Base-by-base conservation (phyloP, 257 asterid species). In the Nicotiana noctiflora region DNA sequence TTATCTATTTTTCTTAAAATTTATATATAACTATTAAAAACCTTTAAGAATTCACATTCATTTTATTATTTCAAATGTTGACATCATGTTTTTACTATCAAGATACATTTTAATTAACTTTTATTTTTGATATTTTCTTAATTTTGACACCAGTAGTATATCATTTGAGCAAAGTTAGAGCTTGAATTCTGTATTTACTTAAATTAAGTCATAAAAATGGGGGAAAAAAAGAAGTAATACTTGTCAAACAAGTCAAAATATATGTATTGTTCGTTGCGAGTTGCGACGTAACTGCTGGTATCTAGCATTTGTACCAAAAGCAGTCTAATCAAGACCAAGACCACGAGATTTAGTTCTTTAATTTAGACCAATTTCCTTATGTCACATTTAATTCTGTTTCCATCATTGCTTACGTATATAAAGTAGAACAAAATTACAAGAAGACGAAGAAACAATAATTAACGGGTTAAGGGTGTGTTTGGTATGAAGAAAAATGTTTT, bases 361-460 rank as follows among this genome's bases (percentile, higher is more conserved):
- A 32, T 32, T 32, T 32, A 32, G 37, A 32, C 37, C 37, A 32
- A 32, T 32, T 32, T 32, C 37, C 37, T 32, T 32, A 32, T 32
- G 37, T 32, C 37, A 72, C 46, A 49, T 55, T 83, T 3, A n/a
- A 70, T 79, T 59, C 51, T 11, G 2, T 15, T 70, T 40, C 3
- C 86, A 81, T 81, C 88, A 86, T 78, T 21, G 82, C 86, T 81
- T 83, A 81, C 82, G 83, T 61, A 13, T 11, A 11, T 66, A 46
- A 0, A 37, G 55, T 67, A 37, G 10, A 2, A 40, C 32, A 68
- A 12, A 55, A 55, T 5, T 37, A 19, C 19, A 68, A 37, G 44
- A 37, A n/a, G 76, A n/a, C 5, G 23, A 34, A 12, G 40, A n/a
- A 68, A 32, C 44, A 37, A 37, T 6, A 37, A 49, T 49, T 46